A percentile compares a stretch with the other conserved stretches of the same genome.
These are phyloP conservation scores for Tephrocybe sp. DNA, from an alignment of 768 basidiomycete species.

Conservation along the genomic window DNA sequence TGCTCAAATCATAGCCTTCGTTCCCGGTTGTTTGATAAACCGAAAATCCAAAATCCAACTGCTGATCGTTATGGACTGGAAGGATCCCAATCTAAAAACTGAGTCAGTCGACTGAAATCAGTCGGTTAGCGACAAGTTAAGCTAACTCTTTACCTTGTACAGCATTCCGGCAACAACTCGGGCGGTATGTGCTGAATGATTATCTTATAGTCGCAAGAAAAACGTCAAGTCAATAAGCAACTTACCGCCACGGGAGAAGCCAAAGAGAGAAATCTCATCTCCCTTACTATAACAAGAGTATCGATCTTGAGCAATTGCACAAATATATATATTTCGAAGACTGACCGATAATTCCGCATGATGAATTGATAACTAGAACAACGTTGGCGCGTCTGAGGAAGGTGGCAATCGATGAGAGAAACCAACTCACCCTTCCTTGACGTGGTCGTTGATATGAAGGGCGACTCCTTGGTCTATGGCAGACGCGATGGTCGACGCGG, in stretches of 20 bases:
- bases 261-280: conserved; percentile 28
- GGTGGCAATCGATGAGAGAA: neutral
- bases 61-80: conserved; percentile 27
- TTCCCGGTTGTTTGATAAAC: conserved; percentile 27
- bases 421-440: conserved; percentile 25
- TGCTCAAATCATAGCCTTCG: conserved; percentile 25
- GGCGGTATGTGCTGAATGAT: conserved; percentile 21
- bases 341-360: conserved; percentile 22
- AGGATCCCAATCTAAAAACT: conserved; percentile 27
- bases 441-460: conserved; percentile 25
- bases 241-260: conserved; percentile 25
- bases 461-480: conserved; percentile 21
- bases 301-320: neutral
- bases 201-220: neutral
- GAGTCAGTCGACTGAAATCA: neutral
- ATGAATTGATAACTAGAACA: conserved; percentile 19
- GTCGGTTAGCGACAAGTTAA: neutral
- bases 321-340: neutral
- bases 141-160: conserved; percentile 22
- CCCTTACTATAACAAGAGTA: conserved; percentile 16
- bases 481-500: conserved; percentile 16
- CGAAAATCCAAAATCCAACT: conserved; percentile 32
- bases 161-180: conserved; percentile 31
- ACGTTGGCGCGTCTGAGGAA: neutral
- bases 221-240: neutral